Evolutionary conservation across 805 yeast species (phyloP).

Genomic region (Nakazawaea anatomiae): DNA sequence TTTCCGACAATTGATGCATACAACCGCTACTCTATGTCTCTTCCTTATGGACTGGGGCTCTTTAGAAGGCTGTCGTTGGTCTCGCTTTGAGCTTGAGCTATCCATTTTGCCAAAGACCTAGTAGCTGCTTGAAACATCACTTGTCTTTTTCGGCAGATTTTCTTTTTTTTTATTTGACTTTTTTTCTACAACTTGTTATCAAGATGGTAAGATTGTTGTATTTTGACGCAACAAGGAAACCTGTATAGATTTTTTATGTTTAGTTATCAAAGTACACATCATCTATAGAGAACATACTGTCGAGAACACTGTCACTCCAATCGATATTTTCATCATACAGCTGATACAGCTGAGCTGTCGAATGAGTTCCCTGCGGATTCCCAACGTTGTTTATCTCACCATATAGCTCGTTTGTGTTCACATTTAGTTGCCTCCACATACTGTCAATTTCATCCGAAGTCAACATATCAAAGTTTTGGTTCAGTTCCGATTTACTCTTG

Average conservation of each 20-base stretch:
- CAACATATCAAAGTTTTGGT: background rate
- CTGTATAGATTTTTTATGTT: too few species aligned
- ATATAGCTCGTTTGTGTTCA: background rate
- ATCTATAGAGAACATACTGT: too few species aligned
- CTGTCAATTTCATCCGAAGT: background rate
- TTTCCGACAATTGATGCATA: constrained; percentile 38
- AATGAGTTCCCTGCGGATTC: background rate
- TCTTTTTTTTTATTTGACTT: too few species aligned
- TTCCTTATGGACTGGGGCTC: constrained; percentile 15
- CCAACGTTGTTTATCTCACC: background rate
- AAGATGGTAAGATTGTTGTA: too few species aligned
- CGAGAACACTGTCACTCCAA: too few species aligned
- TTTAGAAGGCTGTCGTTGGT: background rate
- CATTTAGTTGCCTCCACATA: background rate
- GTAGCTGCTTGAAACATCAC: too few species aligned
- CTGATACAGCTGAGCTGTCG: too few species aligned
- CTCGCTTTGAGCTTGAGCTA: background rate
- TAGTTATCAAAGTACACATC: too few species aligned
- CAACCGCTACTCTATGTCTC: constrained; percentile 37
- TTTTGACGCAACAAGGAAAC: too few species aligned
- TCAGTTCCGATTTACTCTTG: background rate
- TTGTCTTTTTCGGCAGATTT: too few species aligned
- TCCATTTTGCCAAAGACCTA: background rate
- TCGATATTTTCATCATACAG: too few species aligned
- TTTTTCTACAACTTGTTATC: too few species aligned